A percentile compares a stretch with the other conserved stretches of the same genome.
These are phyloP conservation scores for Penicillium crustosum DNA, from an alignment of 2,329 filamentous ascomycete genomes.

Conservation along the genomic window DNA sequence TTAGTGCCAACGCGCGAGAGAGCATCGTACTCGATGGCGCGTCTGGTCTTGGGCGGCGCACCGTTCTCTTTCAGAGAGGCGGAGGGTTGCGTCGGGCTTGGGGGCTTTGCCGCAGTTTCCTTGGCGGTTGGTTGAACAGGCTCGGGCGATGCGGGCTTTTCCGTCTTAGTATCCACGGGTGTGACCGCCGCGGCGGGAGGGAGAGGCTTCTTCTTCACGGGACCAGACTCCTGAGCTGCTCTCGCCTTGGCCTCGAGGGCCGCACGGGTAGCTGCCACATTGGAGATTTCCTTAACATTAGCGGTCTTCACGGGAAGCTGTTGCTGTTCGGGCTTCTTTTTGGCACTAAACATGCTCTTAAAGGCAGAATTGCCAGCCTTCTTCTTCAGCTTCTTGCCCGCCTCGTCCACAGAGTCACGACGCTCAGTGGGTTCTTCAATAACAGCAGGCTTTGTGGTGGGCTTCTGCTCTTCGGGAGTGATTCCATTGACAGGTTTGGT, in stretches of 20 bases:
- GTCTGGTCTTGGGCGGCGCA: conserved; percentile 41
- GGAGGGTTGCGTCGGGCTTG: conserved; percentile 2
- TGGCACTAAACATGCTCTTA: conserved; percentile 46
- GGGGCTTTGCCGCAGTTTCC: conserved; percentile 20
- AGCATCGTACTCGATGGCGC: conserved; percentile 56
- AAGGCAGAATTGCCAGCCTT: conserved; percentile 44
- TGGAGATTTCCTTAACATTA: conserved; percentile 32
- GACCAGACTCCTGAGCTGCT: conserved; percentile 32
- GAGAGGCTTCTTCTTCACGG: conserved; percentile 39
- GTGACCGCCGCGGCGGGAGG: conserved; percentile 17
- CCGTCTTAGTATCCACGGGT: conserved; percentile 4
- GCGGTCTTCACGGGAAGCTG: conserved; percentile 36
- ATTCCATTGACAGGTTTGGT: conserved; percentile 19
- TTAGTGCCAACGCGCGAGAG: conserved; percentile 61
- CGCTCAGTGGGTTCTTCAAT: conserved; percentile 29
- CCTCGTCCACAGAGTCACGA: conserved; percentile 35
- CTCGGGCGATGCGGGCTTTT: conserved; percentile 14
- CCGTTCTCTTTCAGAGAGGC: conserved; percentile 19
- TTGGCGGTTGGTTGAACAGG: conserved; percentile 17
- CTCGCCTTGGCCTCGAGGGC: conserved; percentile 43
- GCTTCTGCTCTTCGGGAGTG: conserved; percentile 20
- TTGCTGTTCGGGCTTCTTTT: conserved; percentile 38
- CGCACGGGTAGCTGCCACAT: conserved; percentile 45
- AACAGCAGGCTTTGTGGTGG: conserved; percentile 20
- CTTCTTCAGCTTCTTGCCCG: conserved; percentile 47